phyloP scores from a whole-genome alignment of 192 early-diverging fungal genomes.

The Entophlyctis luteolus region DNA sequence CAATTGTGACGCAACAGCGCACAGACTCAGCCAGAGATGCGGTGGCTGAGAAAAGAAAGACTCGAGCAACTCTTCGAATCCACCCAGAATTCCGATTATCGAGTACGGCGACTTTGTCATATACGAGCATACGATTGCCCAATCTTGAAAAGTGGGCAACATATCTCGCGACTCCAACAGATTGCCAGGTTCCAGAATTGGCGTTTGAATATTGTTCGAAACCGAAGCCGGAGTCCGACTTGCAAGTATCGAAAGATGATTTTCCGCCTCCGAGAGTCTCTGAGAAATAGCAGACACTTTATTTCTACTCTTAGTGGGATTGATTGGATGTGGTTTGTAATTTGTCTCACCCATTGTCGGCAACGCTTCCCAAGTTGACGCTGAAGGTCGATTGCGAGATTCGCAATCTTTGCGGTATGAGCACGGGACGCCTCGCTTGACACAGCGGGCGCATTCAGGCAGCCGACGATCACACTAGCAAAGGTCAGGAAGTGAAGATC shows the following conservation, averaged over 20 bases:
- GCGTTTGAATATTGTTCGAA: no score
- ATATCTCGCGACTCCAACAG: slow-evolving; percentile 7
- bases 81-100: not conserved
- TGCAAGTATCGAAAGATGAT: no score
- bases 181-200: no score
- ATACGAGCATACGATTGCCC: slow-evolving; percentile 1
- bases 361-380: not conserved
- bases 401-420: not conserved
- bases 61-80: not conserved
- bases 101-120: not conserved
- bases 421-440: not conserved
- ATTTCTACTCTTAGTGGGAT: no score
- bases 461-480: not conserved
- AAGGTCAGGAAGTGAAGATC: not conserved
- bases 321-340: no score
- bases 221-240: no score
- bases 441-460: not conserved
- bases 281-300: not conserved
- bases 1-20: not conserved
- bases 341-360: no score
- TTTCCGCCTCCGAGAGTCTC: not conserved
- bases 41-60: not conserved
- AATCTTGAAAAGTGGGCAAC: slow-evolving; percentile 14
- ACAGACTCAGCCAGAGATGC: not conserved
- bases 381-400: not conserved